Base-by-base conservation (phyloP, 306 rosid species). In the Hippophae rhamnoides region DNA sequence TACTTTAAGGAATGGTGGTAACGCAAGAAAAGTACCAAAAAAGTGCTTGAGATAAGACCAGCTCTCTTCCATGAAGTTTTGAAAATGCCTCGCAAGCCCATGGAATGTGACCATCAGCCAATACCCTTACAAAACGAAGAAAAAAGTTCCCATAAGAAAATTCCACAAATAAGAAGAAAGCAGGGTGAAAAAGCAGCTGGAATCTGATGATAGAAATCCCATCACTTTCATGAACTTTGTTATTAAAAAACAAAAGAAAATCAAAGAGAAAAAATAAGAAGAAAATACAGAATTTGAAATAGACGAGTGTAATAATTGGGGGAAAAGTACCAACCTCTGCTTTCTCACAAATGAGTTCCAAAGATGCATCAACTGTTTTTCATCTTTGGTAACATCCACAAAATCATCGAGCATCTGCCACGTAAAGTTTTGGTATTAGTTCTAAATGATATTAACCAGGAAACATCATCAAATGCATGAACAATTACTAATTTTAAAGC, bases 11-110 rank as follows among this genome's bases (percentile, higher is more conserved):
- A 67, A 41, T 27, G 9, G 54, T 43, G 25, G 9, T 47, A 9
- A 58, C 50, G 72, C 52, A 66, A 61, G 26, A 47, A 11, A 1
- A 13, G 47, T 86, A 92, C 99, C 99, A 92, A 70, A 85, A 86
- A 65, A 88, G 85, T 44, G 93, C 48, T 13, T 76, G 78, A 56
- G 93, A 83, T 38, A 84, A 63, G 79, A 78, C 55, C 60, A 92
- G 86, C 73, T 82, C 85, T 67, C 73, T 78, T 51, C 82, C 87
- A 58, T 86, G 84, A 80, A 80, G 93, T 72, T 81, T 88, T 38
- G 99, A 88, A 71, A 92, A 92, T 56, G 96, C 99, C 75, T 92
- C 99, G 52, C 96, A 92, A 10, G 96, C 99, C 99, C 99, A 92
- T 7, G 95, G 78, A 67, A 88, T 84, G 62, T 92, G 99, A 66